Evolutionary conservation across 2,329 filamentous ascomycete species (phyloP).

Genomic region (Cladosporium sp.): DNA sequence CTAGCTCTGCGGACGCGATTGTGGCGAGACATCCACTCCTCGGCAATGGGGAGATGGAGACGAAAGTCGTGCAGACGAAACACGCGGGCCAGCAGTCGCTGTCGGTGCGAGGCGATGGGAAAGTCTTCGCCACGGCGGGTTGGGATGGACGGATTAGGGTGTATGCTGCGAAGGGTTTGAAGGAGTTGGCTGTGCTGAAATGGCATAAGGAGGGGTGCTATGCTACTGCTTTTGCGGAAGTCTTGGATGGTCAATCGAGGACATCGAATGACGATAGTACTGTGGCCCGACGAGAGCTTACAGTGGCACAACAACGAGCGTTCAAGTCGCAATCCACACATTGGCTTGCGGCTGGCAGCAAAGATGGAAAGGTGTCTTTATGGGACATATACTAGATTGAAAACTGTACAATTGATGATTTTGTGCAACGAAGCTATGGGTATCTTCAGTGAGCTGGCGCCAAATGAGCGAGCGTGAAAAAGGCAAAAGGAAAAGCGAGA

Average conservation of each 20-base stretch:
- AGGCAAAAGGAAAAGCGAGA: not conserved
- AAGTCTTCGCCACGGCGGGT: conserved; percentile 83
- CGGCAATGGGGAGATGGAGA: not conserved
- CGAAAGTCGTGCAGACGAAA: conserved; percentile 64
- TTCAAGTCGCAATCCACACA: conserved; percentile 68
- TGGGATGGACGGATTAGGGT: conserved; percentile 85
- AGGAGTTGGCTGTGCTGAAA: conserved; percentile 86
- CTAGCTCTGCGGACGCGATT: conserved; percentile 78
- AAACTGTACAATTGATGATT: not conserved
- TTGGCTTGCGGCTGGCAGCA: conserved; percentile 87
- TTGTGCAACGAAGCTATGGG: conserved; percentile 18
- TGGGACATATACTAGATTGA: conserved; percentile 78
- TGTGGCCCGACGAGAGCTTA: conserved; percentile 19
- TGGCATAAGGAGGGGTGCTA: conserved; percentile 93
- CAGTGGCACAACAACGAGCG: conserved; percentile 39
- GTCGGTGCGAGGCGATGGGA: conserved; percentile 73
- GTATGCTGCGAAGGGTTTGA: conserved; percentile 74
- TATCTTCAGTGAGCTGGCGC: conserved; percentile 16
- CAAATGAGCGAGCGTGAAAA: conserved; percentile 23
- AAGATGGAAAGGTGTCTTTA: conserved; percentile 91
- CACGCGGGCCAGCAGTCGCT: conserved; percentile 89
- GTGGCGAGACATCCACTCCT: conserved; percentile 72
- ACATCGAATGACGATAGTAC: not conserved
- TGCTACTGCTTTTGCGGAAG: conserved; percentile 68
- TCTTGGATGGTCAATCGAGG: conserved; percentile 28